Percentiles rank a stretch among this genome's conserved stretches.
Evolutionary conservation across 768 basidiomycete genomes (phyloP).

Genomic region (Melanogaster broomeanus): DNA sequence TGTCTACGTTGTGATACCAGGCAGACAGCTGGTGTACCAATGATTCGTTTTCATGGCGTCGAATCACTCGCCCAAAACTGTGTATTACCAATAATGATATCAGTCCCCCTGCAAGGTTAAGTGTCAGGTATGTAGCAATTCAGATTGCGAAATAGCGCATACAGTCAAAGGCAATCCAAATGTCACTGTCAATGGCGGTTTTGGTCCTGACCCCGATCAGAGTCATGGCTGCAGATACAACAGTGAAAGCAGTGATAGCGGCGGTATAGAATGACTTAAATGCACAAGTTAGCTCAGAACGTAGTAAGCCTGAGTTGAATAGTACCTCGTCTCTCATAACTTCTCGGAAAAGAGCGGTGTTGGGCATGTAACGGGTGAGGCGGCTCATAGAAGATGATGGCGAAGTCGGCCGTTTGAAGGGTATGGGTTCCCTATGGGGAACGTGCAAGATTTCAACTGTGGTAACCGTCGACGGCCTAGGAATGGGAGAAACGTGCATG

Average conservation of each 20-base stretch:
- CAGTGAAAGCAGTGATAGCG: slow-evolving; percentile 49
- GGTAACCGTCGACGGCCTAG: slow-evolving; percentile 14
- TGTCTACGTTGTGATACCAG: slow-evolving; percentile 39
- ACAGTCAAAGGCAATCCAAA: slow-evolving; percentile 62
- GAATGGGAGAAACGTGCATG: neutral
- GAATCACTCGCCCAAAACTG: slow-evolving; percentile 59
- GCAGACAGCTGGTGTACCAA: slow-evolving; percentile 49
- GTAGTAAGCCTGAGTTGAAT: neutral
- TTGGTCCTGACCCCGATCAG: slow-evolving; percentile 51
- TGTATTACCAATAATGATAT: slow-evolving; percentile 58
- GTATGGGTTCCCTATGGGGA: slow-evolving; percentile 8
- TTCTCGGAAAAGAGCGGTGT: slow-evolving; percentile 53
- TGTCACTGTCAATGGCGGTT: slow-evolving; percentile 44
- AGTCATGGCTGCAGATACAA: slow-evolving; percentile 49
- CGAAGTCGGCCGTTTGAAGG: slow-evolving; percentile 12
- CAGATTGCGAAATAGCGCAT: slow-evolving; percentile 18
- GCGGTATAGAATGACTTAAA: slow-evolving; percentile 55
- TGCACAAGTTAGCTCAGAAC: neutral
- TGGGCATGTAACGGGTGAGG: slow-evolving; percentile 50
- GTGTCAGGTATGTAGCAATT: slow-evolving; percentile 9
- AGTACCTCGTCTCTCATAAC: slow-evolving; percentile 68
- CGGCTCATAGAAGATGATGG: slow-evolving; percentile 39
- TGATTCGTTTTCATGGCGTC: slow-evolving; percentile 60
- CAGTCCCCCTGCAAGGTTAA: slow-evolving; percentile 45
- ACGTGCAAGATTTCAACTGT: slow-evolving; percentile 7